Evolutionary conservation across 192 early-diverging fungal genomes (phyloP), one percentile per base, ranked within the genome.

Genomic region (Rhizoclosmatium sp.): DNA sequence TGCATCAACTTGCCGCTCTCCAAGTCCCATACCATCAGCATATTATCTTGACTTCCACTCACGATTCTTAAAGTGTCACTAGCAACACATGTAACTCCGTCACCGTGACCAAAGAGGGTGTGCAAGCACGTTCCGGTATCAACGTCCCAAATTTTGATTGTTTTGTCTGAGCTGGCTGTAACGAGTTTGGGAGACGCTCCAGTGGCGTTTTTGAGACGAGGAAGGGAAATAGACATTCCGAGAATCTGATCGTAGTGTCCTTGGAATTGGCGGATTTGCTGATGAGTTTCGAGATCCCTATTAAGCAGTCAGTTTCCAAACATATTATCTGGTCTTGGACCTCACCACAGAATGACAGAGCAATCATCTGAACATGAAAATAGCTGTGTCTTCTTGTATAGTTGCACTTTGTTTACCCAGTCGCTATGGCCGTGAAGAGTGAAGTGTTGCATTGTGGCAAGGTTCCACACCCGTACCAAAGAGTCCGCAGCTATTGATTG

Each of bases 281-380:
- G 84, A 67, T 92, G 86, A 42, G 92, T 87, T 10, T 85, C 87
- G 19, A 98, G 86, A 76, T 99, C 93, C 69, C 69, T 71, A 5
- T 40, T 44, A 56, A 7, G 16, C 51, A 7, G 16, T 12, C 5
- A 54, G 16, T 54, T 16, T 12, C 5, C 16, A 54, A 12, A 54
- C 5, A 54, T 7, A 16, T 7, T 54, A 54, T 12, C 51, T 7
- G 51, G 51, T 12, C 5, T 54, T 54, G 16, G 12, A 23, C 65
- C 23, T 31, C 39, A 59, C 84, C 82, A 88, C 21, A 83, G 54
- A 41, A 71, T 66, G n/a, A 82, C 92, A 2, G 93, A 94, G 59
- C 87, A 87, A 69, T 99, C 98, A 82, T 98, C 96, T 9, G 95
- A 95, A 54, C 93, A 95, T 1, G 95, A 95, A 9, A 98, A 94